Evolutionary conservation across 345 rosid genomes (phyloP), one percentile per base, ranked within the genome.

Genomic region (Eucalyptus marginata): DNA sequence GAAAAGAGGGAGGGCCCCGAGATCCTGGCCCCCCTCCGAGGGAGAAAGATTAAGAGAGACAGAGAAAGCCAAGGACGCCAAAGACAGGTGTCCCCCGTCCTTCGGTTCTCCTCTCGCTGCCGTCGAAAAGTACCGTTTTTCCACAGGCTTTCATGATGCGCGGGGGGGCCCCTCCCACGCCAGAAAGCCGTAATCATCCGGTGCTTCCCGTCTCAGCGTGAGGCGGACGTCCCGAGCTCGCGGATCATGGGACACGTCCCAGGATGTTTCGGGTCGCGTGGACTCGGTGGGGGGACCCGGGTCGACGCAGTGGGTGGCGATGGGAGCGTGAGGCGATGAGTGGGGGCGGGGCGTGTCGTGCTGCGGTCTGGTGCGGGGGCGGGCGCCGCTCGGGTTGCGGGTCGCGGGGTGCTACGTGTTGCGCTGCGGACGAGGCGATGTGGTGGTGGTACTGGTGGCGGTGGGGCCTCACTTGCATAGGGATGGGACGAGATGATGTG

Each of bases 21-120:
- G 18, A 49, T 51, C 88, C 29, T n/a, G 5, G 44, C 22, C 56
- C n/a, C 29, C 44, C 47, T 29, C 13, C 56, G 50, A 11, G 49
- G 51, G n/a, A 17, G 52, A 18, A 49, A 88, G 47, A 54, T 18
- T 52, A 50, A 5, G 9, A 10, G 51, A 4, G 87, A 56, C 27
- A 51, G 11, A 68, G 87, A 14, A 54, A 51, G 46, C 7, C 40
- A 7, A 27, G 86, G 51, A 52, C 8, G 27, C 52, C 85, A 31
- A 33, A 33, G 91, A 90, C 92, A 91, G 88, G 91, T 90, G 93
- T 89, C 91, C 49, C 16, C 29, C 62, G 27, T 15, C 1, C 4
- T 40, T 87, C 79, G 71, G 91, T 87, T 85, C 54, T 51, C 62
- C 88, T 66, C 59, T 90, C 93, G 86, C 83, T 33, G 87, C 87